These are phyloP conservation scores for Aquilaria sinensis DNA, from an alignment of 345 rosid species.

Conservation along the genomic window DNA sequence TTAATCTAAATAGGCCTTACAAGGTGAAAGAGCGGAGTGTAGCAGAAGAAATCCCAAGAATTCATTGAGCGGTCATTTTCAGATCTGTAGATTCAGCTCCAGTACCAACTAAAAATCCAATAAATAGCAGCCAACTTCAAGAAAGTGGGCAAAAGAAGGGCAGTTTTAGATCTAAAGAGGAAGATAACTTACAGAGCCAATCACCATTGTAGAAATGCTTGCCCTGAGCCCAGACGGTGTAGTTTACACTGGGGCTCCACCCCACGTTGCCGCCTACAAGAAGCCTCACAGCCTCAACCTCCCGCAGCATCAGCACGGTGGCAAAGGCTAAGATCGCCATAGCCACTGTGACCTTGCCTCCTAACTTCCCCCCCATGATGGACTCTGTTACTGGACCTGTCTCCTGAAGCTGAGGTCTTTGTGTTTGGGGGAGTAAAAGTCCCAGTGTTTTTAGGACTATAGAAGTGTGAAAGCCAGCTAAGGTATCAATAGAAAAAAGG, in stretches of 20 bases:
- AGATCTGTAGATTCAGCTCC: conserved; percentile 27
- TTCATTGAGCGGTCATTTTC: conserved; percentile 5
- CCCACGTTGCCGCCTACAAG: conserved; percentile 57
- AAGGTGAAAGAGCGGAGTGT: neutral
- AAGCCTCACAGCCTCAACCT: conserved; percentile 51
- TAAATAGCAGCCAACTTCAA: neutral
- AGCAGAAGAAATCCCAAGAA: neutral
- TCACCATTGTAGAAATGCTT: conserved; percentile 87
- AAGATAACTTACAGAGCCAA: conserved; percentile 73
- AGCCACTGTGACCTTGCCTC: conserved; percentile 21
- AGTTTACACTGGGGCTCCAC: conserved; percentile 71
- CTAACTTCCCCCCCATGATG: conserved; percentile 13
- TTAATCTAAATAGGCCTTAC: neutral
- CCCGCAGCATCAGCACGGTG: conserved; percentile 26
- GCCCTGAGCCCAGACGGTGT: conserved; percentile 72
- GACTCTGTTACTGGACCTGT: conserved; percentile 9
- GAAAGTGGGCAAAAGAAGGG: neutral
- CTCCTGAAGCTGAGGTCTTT: conserved; percentile 6
- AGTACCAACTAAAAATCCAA: neutral
- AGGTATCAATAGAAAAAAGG: no score
- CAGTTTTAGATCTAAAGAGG: conserved; percentile 27
- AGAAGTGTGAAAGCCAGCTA: no score
- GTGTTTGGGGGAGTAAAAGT: no score
- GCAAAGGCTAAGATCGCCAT: conserved; percentile 27
- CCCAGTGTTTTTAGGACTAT: no score